Conservation (phyloP, 345 rosid genomes). For the Bruguiera gymnorhiza region DNA sequence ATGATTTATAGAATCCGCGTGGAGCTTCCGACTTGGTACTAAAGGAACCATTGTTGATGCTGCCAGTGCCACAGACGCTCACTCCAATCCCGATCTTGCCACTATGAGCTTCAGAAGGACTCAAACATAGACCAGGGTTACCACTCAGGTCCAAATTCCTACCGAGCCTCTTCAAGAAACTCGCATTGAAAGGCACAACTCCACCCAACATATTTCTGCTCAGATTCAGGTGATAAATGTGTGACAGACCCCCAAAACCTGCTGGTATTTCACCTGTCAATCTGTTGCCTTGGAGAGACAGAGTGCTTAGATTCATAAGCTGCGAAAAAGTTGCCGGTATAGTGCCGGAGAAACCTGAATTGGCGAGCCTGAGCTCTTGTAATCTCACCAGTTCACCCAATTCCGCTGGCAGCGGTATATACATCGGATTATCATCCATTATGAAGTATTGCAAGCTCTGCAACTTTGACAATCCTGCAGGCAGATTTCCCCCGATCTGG, state of each 20-base stretch:
- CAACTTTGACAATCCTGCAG: slow-evolving; percentile 53
- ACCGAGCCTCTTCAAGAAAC: slow-evolving; percentile 57
- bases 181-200: slow-evolving; percentile 66
- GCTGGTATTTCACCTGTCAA: slow-evolving; percentile 69
- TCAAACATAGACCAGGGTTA: slow-evolving; percentile 76
- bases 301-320: slow-evolving; percentile 60
- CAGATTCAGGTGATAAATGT: slow-evolving; percentile 70
- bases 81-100: slow-evolving; percentile 56
- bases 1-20: slow-evolving; percentile 21
- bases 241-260: slow-evolving; percentile 46
- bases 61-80: slow-evolving; percentile 39
- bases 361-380: slow-evolving; percentile 76
- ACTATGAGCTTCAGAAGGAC: slow-evolving; percentile 50
- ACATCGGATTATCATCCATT: slow-evolving; percentile 86
- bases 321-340: slow-evolving; percentile 57
- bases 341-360: slow-evolving; percentile 64
- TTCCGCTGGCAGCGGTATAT: slow-evolving; percentile 53
- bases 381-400: slow-evolving; percentile 52
- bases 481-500: slow-evolving; percentile 53
- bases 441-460: slow-evolving; percentile 70
- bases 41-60: slow-evolving; percentile 31
- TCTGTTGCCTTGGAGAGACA: slow-evolving; percentile 75
- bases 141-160: slow-evolving; percentile 80
- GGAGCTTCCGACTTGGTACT: slow-evolving; percentile 45
- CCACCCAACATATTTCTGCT: slow-evolving; percentile 67